Evolutionary conservation across 352 stramenopile species (phyloP), one percentile per base, ranked within the genome.

Genomic region (Pythium apleroticum): DNA sequence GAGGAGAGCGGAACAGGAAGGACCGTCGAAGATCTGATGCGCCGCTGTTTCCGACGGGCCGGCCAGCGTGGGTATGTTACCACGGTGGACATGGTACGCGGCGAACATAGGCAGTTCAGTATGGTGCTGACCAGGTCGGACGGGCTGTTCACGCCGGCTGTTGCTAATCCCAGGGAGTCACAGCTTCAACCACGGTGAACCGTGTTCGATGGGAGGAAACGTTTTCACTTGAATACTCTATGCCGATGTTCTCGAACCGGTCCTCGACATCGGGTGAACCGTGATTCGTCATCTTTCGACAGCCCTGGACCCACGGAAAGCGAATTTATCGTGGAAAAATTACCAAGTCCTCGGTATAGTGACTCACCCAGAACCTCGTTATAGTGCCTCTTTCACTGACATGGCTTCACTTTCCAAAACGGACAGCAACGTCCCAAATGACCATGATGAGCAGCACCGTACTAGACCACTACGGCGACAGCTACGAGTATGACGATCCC

Each of bases 111-210:
- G 24, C 49, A 41, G 52, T 43, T 31, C 28, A 30, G 19, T n/a
- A 43, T 46, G 19, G 45, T 28, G 45, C n/a, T 30, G 22, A 14
- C 12, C 33, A 39, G 57, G 57, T 64, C 57, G 57, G 57, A 64
- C 48, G 56, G 55, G 46, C 57, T n/a, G 24, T 11, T 19, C 19
- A 19, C 15, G 12, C 57, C 19, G 22, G 57, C 22, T 37, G 45
- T 20, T 64, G 50, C 39, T 57, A 64, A 55, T 27, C 35, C 46
- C n/a, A 64, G 45, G 46, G 30, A 25, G 30, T 46, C 43, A 6
- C 57, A 64, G 57, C 57, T 64, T 64, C 57, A 64, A 63, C 57
- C 10, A 15, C 4, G 41, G 19, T 30, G 20, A 63, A 63, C 57
- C 57, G 45, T 37, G 45, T 48, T 3, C 19, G 27, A 56, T 15